Evolutionary conservation across 2,329 filamentous ascomycete genomes (phyloP).

Genomic region (Aspergillus persii): DNA sequence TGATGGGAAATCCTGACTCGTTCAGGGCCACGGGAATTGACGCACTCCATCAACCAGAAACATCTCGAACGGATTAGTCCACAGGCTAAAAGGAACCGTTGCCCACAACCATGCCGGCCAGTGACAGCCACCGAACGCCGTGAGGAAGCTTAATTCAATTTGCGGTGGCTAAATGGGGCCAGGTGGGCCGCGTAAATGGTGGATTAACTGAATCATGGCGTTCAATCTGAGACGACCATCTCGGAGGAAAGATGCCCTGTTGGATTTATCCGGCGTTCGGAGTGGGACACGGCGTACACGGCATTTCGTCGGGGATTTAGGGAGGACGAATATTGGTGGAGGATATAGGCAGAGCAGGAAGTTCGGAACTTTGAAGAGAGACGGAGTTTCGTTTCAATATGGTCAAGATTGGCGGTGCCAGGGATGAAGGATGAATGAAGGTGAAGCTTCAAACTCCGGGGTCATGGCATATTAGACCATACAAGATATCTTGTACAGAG

Average conservation of each 20-base stretch:
- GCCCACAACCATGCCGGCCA: neutral
- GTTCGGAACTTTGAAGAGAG: neutral
- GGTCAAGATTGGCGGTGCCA: neutral
- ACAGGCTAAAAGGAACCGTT: neutral
- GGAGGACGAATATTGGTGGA: slow-evolving; percentile 1
- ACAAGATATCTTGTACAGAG: too few relatives aligned
- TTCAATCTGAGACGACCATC: slow-evolving; percentile 10
- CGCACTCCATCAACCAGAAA: slow-evolving; percentile 3
- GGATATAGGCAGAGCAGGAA: neutral
- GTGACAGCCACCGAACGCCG: neutral
- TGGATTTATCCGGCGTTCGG: slow-evolving; percentile 1
- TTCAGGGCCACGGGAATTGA: neutral
- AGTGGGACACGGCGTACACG: neutral
- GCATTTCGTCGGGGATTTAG: neutral
- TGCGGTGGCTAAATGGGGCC: neutral
- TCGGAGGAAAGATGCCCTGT: neutral
- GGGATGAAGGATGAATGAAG: neutral
- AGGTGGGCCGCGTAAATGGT: slow-evolving; percentile 4
- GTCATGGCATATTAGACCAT: neutral
- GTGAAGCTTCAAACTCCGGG: neutral
- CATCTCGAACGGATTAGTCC: neutral
- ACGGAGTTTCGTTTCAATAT: neutral
- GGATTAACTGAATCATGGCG: slow-evolving; percentile 2
- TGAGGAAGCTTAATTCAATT: slow-evolving; percentile 1
- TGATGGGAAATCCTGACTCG: neutral